Evolutionary conservation across 345 rosid genomes (phyloP), one percentile per base, ranked within the genome.

Genomic region (Eutrema heterophyllum): DNA sequence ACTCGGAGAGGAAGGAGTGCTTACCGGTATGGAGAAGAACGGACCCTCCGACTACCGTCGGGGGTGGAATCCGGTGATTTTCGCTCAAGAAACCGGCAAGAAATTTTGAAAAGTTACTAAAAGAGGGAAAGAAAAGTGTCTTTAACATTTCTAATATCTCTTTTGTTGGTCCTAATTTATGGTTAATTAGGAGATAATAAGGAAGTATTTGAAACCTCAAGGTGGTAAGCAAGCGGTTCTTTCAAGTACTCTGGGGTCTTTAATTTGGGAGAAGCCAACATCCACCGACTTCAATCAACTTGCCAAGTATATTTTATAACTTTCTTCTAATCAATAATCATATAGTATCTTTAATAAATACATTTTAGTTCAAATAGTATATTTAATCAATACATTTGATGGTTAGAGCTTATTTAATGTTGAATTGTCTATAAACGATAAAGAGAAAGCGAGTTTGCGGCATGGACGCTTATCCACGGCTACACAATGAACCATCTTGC

Each of bases 381-480:
- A 14, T 18, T 53, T 55, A 26, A 32, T 27, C 5, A 38, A 41
- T 14, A 18, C 14, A 38, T 51, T 49, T 52, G 8, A 45, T 61
- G 15, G 7, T 18, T 36, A 30, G 16, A 67, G 39, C 62, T 67
- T 5, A 58, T 57, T 4, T 7, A 14, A 16, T 16, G 9, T 6
- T 75, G 4, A 60, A 59, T 30, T 75, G 38, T 21, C 14, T 41
- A 13, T 30, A 32, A 29, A 21, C 5, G 6, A 21, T 71, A 32
- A 64, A 93, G 97, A 80, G 97, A 90, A 85, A 93, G 92, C 65
- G 98, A 93, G 78, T 89, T 83, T 84, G 97, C 87, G 73, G 98
- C 97, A 39, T 94, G 98, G 97, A 85, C 92, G 16, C 91, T 94
- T 38, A 84, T 88, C 71, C 85, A 94, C 74, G 98, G 98, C 27